phyloP scores from a whole-genome alignment of 495 filamentous ascomycete species.

The Penicillium bialowiezense region DNA sequence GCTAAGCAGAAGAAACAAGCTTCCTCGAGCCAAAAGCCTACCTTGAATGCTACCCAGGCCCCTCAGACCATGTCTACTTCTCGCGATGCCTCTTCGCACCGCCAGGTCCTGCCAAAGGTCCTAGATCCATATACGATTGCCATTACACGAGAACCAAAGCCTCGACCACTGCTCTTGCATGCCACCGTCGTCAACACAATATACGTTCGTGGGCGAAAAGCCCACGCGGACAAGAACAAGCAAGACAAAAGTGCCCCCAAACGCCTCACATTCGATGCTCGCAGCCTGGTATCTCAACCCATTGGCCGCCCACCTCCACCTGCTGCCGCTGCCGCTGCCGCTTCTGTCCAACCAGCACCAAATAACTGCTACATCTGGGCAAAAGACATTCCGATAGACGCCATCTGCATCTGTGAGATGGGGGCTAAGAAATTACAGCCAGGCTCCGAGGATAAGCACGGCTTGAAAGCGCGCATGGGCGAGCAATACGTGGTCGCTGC shows the following conservation, averaged over 20 bases:
- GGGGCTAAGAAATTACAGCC: slow-evolving; percentile 61
- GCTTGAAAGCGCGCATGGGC: slow-evolving; percentile 33
- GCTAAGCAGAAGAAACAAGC: slow-evolving; percentile 7
- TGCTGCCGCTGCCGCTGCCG: background rate
- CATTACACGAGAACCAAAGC: slow-evolving; percentile 20
- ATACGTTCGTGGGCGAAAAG: slow-evolving; percentile 55
- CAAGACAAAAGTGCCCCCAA: slow-evolving; percentile 30
- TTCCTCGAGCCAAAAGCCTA: background rate
- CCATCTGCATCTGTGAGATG: slow-evolving; percentile 73
- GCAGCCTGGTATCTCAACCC: slow-evolving; percentile 30
- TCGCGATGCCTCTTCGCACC: background rate
- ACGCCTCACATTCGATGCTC: slow-evolving; percentile 38
- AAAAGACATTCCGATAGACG: slow-evolving; percentile 56
- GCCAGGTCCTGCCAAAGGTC: background rate
- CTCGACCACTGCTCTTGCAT: slow-evolving; percentile 71
- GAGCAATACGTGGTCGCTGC: slow-evolving; percentile 44
- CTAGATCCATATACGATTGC: slow-evolving; percentile 10
- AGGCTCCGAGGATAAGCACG: slow-evolving; percentile 15
- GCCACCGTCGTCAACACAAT: slow-evolving; percentile 87
- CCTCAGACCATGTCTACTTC: background rate
- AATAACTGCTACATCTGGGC: slow-evolving; percentile 55
- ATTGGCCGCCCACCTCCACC: slow-evolving; percentile 26
- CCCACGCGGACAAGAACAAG: slow-evolving; percentile 16
- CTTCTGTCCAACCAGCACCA: background rate
- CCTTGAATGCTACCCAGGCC: background rate